Evolutionary conservation across 495 filamentous ascomycete genomes (phyloP).

Genomic region (Staphylotrichum tortipilum): DNA sequence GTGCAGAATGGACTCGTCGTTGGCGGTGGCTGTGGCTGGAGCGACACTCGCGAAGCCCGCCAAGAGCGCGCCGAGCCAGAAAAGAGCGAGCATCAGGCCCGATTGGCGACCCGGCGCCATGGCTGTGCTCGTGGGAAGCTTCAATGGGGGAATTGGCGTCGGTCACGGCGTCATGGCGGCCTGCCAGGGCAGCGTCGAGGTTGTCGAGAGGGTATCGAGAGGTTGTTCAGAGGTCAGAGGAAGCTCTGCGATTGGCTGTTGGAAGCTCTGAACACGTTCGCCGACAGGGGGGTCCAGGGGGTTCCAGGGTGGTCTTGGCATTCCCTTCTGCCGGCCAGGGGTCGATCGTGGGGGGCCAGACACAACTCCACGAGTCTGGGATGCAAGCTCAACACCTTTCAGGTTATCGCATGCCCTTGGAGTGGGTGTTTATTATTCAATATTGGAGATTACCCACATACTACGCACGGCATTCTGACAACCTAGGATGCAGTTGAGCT

Average conservation of each 20-base stretch:
- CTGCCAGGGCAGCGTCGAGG: not conserved
- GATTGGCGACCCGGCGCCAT: conserved; percentile 19
- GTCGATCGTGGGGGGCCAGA: no score
- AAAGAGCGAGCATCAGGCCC: conserved; percentile 12
- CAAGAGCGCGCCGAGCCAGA: conserved; percentile 8
- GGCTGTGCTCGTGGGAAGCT: not conserved
- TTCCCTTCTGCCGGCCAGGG: not conserved
- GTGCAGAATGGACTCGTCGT: conserved; percentile 37
- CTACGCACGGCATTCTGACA: no score
- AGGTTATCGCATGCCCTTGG: no score
- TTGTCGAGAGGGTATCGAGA: not conserved
- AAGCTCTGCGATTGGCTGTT: no score
- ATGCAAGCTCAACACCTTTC: no score
- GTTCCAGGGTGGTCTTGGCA: not conserved
- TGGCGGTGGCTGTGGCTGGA: conserved; percentile 11
- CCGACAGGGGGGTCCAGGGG: no score
- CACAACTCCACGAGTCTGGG: no score
- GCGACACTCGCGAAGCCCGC: not conserved
- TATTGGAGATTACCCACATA: no score
- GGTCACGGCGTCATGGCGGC: not conserved
- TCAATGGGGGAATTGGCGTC: not conserved
- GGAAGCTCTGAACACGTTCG: conserved; percentile 7
- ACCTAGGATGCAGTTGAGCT: no score
- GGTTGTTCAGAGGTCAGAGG: no score
- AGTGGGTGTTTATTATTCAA: no score